These are phyloP conservation scores for Filobasidium uniguttulatum DNA, from an alignment of 1,284 basidiomycete genomes.

Conservation along the genomic window DNA sequence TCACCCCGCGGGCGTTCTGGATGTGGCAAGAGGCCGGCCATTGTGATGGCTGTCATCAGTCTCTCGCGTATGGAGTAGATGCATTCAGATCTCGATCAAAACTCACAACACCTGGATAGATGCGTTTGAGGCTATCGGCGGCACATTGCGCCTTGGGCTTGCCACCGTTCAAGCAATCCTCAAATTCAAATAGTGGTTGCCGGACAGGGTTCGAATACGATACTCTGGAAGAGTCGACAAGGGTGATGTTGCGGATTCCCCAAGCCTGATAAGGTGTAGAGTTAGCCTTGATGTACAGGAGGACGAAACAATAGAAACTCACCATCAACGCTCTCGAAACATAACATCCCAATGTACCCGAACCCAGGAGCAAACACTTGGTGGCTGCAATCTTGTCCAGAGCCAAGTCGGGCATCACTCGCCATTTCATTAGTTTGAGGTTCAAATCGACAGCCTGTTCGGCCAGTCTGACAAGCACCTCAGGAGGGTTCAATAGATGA, in stretches of 20 bases:
- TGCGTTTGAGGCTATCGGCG: slow-evolving; percentile 68
- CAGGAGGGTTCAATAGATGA: not conserved
- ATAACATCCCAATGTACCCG: slow-evolving; percentile 93
- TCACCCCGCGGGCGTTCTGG: slow-evolving; percentile 62
- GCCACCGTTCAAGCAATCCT: slow-evolving; percentile 84
- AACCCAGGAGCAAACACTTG: slow-evolving; percentile 74
- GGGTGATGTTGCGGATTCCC: slow-evolving; percentile 85
- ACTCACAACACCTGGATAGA: slow-evolving; percentile 82
- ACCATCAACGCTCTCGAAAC: slow-evolving; percentile 82
- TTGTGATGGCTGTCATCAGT: no score
- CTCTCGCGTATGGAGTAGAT: no score
- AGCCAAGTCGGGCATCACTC: slow-evolving; percentile 78
- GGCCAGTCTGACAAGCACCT: slow-evolving; percentile 58
- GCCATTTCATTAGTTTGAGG: slow-evolving; percentile 95
- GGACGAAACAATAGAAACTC: not conserved
- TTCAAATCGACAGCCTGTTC: slow-evolving; percentile 95
- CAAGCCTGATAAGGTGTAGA: slow-evolving; percentile 50
- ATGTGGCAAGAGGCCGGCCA: no score
- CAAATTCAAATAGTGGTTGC: slow-evolving; percentile 89
- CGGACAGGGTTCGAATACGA: slow-evolving; percentile 95
- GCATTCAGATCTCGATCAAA: no score
- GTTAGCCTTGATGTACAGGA: not conserved
- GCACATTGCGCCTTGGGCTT: slow-evolving; percentile 87
- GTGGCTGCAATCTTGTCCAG: slow-evolving; percentile 73
- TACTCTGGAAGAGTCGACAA: slow-evolving; percentile 79